These are phyloP conservation scores for Annulohypoxylon moriforme DNA, from an alignment of 495 filamentous ascomycete species.

Conservation along the genomic window DNA sequence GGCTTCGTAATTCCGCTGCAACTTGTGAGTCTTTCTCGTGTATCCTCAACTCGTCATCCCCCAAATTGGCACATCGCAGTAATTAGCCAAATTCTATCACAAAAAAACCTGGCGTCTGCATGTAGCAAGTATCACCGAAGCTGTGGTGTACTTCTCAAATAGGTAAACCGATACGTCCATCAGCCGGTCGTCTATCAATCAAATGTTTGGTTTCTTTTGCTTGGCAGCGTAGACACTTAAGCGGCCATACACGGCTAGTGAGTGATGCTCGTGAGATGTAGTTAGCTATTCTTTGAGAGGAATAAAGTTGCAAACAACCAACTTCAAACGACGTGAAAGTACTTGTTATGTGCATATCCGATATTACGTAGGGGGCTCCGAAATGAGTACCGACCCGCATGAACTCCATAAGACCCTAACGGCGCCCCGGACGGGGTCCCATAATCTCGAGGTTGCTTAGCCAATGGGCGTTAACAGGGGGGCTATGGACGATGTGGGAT, in stretches of 20 bases:
- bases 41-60: background rate
- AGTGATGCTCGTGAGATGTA: background rate
- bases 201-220: background rate
- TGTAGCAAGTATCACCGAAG: background rate
- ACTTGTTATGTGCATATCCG: background rate
- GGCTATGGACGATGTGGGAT: slow-evolving; percentile 14
- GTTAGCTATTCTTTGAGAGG: background rate
- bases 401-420: background rate
- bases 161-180: background rate
- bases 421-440: background rate
- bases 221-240: background rate
- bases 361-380: background rate
- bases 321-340: background rate
- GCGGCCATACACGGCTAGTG: background rate
- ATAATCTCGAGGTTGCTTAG: background rate
- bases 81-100: too few species aligned
- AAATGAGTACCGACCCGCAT: slow-evolving; percentile 2
- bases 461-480: background rate
- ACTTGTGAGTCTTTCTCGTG: background rate
- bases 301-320: background rate
- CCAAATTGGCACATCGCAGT: background rate
- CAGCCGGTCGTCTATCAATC: background rate
- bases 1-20: background rate
- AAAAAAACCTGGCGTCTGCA: background rate
- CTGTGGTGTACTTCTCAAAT: background rate